Conservation (phyloP, 2,329 filamentous ascomycete species). For the Fusarium guadeloupense region DNA sequence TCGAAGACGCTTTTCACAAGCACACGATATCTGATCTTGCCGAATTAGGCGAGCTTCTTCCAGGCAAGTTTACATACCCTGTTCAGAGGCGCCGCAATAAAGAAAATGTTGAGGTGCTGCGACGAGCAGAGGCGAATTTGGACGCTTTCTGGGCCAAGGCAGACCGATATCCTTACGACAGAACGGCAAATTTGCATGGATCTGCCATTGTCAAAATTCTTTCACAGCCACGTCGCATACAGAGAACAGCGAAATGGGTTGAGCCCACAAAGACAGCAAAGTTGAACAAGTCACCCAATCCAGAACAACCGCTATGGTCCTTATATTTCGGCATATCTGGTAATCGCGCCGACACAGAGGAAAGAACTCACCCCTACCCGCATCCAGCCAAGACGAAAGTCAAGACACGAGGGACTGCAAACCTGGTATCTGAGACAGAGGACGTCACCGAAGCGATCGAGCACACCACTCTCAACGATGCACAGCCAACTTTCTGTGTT, state of each 20-base stretch:
- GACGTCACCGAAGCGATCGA: not conserved
- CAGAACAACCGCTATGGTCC: constrained; percentile 40
- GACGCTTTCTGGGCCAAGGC: constrained; percentile 19
- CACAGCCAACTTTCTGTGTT: constrained; percentile 35
- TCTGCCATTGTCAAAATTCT: constrained; percentile 46
- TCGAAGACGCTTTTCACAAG: constrained; percentile 26
- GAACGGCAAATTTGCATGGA: constrained; percentile 25
- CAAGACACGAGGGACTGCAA: constrained; percentile 27
- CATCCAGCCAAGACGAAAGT: constrained; percentile 28
- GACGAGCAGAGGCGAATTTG: constrained; percentile 57
- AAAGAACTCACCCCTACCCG: not conserved
- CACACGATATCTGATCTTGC: constrained; percentile 15
- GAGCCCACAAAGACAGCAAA: constrained; percentile 43
- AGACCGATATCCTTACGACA: constrained; percentile 19
- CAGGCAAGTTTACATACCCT: constrained; percentile 55
- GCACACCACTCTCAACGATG: not conserved
- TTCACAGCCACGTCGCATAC: constrained; percentile 49
- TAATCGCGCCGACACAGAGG: not conserved
- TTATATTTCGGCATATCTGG: constrained; percentile 25
- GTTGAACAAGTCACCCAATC: not conserved
- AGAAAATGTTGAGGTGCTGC: constrained; percentile 55
- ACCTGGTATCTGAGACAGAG: not conserved
- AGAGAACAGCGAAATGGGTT: constrained; percentile 60
- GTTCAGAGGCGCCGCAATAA: constrained; percentile 56
- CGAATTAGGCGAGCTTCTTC: constrained; percentile 46